Evolutionary conservation across 139 green algal genomes (phyloP), one percentile per base, ranked within the genome.

Genomic region (Pseudopediastrum boryanum): DNA sequence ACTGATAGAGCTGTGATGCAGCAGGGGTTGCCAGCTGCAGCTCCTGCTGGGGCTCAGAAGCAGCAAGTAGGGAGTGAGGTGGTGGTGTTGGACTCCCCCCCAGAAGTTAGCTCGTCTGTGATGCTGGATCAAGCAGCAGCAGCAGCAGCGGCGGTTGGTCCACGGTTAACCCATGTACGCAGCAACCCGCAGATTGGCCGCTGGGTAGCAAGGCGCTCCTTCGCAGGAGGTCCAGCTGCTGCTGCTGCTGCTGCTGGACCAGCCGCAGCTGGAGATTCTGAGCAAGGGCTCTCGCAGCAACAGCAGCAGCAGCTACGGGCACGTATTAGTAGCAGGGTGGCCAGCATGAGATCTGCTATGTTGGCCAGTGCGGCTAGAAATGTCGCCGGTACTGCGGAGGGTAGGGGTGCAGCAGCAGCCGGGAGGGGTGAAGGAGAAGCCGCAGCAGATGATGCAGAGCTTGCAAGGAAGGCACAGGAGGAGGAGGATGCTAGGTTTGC

Each of bases 401-500:
- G 21, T 72, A 50, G 29, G 25, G 21, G 33, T 7, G 62, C 62
- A 48, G 62, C 31, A 44, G 62, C 62, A 48, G 62, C 62, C 31
- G 25, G 23, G 62, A 48, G 13, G 27, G 46, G 6, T 70, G 19
- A 70, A 43, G 59, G 19, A 68, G n/a, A 46, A 75, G 68, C 46
- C 21, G 44, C 68, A 63, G 42, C 27, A 44, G 44, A 23, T 29
- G 70, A 77, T 77, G 71, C 71, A 36, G 71, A 54, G 3, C 54
- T 78, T 25, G 54, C 52, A 16, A 12, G 71, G 12, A 69, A 59
- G 41, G 42, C 70, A 71, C 35, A 74, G 69, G 74, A 73, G 74
- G 59, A 83, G 50, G 75, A 77, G 4, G 68, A 68, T 46, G 81
- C 79, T 36, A 19, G 33, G 41, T 59, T 85, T 39, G 81, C 81